A percentile compares a stretch with the other conserved stretches of the same genome.
Conservation (phyloP, 441 rosid species). For the Gossypium trilobum region DNA sequence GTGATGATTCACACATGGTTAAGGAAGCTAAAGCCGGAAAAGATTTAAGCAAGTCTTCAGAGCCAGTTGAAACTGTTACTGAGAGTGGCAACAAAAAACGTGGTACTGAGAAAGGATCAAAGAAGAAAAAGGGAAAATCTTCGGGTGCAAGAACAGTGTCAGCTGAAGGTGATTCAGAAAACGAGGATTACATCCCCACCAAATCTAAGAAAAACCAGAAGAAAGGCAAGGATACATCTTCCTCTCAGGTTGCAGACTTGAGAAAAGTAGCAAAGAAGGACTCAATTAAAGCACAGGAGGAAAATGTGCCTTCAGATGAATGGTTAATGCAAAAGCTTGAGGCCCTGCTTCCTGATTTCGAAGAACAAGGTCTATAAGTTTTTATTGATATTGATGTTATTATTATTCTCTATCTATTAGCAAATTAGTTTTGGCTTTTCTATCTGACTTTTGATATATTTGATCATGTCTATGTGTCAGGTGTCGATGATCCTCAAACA, state of each 20-base stretch:
- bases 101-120: slow-evolving; percentile 54
- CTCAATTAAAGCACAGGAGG: slow-evolving; percentile 43
- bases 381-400: neutral
- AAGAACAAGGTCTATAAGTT: slow-evolving; percentile 56
- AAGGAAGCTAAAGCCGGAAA: slow-evolving; percentile 41
- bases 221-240: slow-evolving; percentile 63
- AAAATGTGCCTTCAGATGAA: slow-evolving; percentile 60
- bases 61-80: slow-evolving; percentile 37
- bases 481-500: slow-evolving; percentile 50
- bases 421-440: slow-evolving; percentile 3
- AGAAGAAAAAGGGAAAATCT: slow-evolving; percentile 77
- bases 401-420: slow-evolving; percentile 11
- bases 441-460: slow-evolving; percentile 5
- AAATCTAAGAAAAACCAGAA: slow-evolving; percentile 84
- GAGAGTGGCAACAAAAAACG: slow-evolving; percentile 37
- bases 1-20: slow-evolving; percentile 28
- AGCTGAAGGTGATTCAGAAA: slow-evolving; percentile 47
- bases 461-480: slow-evolving; percentile 35
- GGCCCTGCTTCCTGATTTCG: slow-evolving; percentile 59
- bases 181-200: slow-evolving; percentile 48
- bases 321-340: slow-evolving; percentile 69
- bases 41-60: slow-evolving; percentile 40
- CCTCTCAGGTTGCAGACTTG: slow-evolving; percentile 40
- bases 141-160: slow-evolving; percentile 38
- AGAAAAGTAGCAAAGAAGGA: slow-evolving; percentile 67